Evolutionary conservation across 1,284 basidiomycete genomes (phyloP).

Genomic region (Athelia sp.): DNA sequence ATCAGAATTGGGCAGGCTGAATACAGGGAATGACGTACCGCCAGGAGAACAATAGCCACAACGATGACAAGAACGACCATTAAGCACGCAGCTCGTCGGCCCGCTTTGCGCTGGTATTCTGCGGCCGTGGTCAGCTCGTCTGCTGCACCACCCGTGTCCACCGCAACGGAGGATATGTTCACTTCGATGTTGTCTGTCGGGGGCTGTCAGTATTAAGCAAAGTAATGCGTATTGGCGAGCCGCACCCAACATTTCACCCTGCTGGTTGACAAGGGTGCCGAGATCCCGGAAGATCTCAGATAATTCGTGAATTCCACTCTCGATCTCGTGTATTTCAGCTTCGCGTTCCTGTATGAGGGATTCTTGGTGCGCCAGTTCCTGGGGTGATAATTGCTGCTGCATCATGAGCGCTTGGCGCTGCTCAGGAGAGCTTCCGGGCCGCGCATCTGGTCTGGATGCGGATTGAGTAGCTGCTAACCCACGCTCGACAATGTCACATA

Average conservation of each 20-base stretch:
- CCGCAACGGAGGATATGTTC: constrained; percentile 86
- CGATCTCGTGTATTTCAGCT: constrained; percentile 93
- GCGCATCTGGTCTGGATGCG: constrained; percentile 24
- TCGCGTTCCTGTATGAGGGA: constrained; percentile 95
- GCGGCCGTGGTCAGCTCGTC: constrained; percentile 88
- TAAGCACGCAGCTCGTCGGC: constrained; percentile 84
- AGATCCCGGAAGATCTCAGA: constrained; percentile 97
- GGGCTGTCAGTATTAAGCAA: not conserved
- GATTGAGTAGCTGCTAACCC: constrained; percentile 18
- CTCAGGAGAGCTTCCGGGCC: constrained; percentile 33
- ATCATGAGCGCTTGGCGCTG: constrained; percentile 70
- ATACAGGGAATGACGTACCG: constrained; percentile 53
- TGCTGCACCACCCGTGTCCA: constrained; percentile 81
- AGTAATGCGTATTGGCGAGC: constrained; percentile 6
- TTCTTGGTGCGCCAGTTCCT: constrained; percentile 95
- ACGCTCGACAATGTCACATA: constrained; percentile 19
- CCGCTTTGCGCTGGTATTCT: constrained; percentile 94
- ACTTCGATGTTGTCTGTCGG: constrained; percentile 90
- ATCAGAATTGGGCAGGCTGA: not conserved
- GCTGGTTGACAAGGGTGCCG: constrained; percentile 91
- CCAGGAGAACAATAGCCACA: constrained; percentile 84
- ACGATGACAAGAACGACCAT: constrained; percentile 88
- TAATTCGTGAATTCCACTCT: constrained; percentile 94
- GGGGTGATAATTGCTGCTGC: constrained; percentile 74
- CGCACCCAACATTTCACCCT: constrained; percentile 92